Percentiles rank a stretch among this genome's conserved stretches.
Evolutionary conservation across 108 stramenopile species (phyloP).

Genomic region (Fragilariopsis cylindrus): DNA sequence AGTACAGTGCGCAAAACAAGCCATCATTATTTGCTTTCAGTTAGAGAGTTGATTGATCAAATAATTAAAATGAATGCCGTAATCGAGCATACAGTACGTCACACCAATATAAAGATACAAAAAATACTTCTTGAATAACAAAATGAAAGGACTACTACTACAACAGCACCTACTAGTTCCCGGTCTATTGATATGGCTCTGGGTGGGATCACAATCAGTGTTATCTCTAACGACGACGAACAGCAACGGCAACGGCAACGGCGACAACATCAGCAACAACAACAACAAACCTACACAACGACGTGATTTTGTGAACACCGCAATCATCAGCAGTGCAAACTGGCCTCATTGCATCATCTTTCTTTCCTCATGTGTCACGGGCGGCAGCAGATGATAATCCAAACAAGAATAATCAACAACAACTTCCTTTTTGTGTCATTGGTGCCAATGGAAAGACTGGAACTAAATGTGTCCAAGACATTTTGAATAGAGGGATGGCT

Average conservation of each 20-base stretch:
- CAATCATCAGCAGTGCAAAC: conserved; percentile 8
- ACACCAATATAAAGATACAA: background rate
- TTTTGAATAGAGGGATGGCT: conserved; percentile 19
- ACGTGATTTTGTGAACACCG: conserved; percentile 15
- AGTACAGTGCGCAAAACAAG: too few species aligned
- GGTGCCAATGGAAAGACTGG: conserved; percentile 53
- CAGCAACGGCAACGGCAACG: too few species aligned
- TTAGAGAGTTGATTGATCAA: background rate
- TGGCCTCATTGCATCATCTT: background rate
- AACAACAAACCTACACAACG: background rate
- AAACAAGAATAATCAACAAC: background rate
- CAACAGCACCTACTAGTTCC: background rate
- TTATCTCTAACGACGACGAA: background rate
- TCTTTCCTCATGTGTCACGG: conserved; percentile 5
- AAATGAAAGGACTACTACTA: background rate
- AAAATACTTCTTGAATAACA: background rate
- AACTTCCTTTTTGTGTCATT: conserved; percentile 40
- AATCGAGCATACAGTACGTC: background rate
- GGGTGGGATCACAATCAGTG: conserved; percentile 1
- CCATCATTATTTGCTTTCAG: too few species aligned
- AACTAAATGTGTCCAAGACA: conserved; percentile 36
- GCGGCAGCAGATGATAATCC: background rate
- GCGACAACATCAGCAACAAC: too few species aligned
- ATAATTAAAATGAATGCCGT: background rate
- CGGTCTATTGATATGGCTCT: conserved; percentile 5